phyloP scores from a whole-genome alignment of 371 early-diverging fungal species.

The Syncephalastrum racemosum region DNA sequence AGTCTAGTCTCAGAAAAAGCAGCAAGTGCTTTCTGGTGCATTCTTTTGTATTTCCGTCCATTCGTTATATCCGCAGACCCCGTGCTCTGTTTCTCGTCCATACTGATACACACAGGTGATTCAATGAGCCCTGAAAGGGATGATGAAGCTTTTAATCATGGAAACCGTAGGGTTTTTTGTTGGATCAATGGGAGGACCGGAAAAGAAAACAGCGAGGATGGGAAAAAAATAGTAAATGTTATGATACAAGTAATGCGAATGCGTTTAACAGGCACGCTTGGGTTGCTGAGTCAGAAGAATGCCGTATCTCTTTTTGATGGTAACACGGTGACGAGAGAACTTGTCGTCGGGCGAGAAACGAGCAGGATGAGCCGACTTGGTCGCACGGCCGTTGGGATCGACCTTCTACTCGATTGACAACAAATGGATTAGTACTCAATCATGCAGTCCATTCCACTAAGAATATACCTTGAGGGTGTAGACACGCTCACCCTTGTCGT shows the following conservation, averaged over 20 bases:
- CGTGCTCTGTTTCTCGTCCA: too few relatives aligned
- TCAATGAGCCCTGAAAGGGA: too few relatives aligned
- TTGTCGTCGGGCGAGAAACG: slow-evolving; percentile 99
- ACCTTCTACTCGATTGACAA: slow-evolving; percentile 64
- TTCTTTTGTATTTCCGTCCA: too few relatives aligned
- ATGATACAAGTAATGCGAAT: background rate
- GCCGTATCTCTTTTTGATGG: slow-evolving; percentile 95
- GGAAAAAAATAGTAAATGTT: background rate
- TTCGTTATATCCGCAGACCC: too few relatives aligned
- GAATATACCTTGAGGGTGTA: slow-evolving; percentile 92
- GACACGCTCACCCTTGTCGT: slow-evolving; percentile 85
- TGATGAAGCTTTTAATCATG: too few relatives aligned
- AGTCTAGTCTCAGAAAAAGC: too few relatives aligned
- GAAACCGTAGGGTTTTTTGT: too few relatives aligned
- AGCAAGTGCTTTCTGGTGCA: too few relatives aligned
- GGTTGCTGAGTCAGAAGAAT: slow-evolving; percentile 80
- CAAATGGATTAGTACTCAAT: background rate
- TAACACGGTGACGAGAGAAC: slow-evolving; percentile 96
- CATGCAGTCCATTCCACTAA: background rate
- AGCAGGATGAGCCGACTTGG: slow-evolving; percentile 96
- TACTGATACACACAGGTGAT: too few relatives aligned
- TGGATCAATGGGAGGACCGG: too few relatives aligned
- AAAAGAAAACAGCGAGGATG: background rate
- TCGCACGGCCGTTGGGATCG: slow-evolving; percentile 75
- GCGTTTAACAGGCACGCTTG: slow-evolving; percentile 37